Evolutionary conservation across 352 stramenopile species (phyloP).

Genomic region (Pythium sp.): DNA sequence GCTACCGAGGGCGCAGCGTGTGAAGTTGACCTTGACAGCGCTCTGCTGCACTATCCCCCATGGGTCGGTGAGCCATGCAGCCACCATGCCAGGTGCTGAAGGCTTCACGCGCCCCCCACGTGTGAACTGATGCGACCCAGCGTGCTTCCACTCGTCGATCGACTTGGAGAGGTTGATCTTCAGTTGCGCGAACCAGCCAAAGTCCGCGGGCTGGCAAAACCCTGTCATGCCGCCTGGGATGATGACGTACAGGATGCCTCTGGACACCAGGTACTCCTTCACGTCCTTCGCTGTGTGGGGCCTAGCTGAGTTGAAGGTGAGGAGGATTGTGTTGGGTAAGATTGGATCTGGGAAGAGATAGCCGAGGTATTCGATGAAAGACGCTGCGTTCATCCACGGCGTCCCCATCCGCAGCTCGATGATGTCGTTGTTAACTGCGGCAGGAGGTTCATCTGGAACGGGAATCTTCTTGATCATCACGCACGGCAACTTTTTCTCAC

Average conservation of each 20-base stretch:
- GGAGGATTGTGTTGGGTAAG: neutral
- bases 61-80: neutral
- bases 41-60: neutral
- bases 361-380: neutral
- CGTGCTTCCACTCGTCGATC: neutral
- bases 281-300: neutral
- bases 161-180: neutral
- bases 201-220: neutral
- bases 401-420: neutral
- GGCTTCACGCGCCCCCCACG: neutral
- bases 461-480: conserved; percentile 1
- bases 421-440: neutral
- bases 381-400: neutral
- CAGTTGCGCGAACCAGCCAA: neutral
- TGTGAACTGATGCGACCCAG: neutral
- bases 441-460: neutral
- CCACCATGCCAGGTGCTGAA: neutral
- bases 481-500: neutral
- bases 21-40: neutral
- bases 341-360: neutral
- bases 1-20: neutral
- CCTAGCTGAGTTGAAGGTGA: neutral
- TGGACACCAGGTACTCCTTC: neutral
- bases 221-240: neutral
- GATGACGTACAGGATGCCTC: neutral